Percentiles rank a stretch among this genome's conserved stretches.
Evolutionary conservation across 2,329 filamentous ascomycete species (phyloP).

Genomic region (Pseudogymnoascus sp.): DNA sequence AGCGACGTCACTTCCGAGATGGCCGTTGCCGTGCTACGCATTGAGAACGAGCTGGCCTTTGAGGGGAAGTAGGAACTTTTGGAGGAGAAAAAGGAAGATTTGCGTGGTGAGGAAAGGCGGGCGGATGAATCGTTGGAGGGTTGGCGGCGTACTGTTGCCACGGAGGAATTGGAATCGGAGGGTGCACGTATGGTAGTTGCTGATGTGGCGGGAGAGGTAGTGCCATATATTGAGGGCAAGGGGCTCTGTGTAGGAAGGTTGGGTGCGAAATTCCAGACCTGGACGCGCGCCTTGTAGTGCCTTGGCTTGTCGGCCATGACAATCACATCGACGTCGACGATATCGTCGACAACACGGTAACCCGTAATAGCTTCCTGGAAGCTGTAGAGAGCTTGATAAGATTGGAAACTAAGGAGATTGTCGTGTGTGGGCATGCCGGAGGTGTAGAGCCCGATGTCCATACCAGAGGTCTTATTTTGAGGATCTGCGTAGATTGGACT

Average conservation of each 20-base stretch:
- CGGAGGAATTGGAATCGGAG: not conserved
- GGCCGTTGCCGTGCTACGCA: not conserved
- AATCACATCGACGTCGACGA: conserved; percentile 6
- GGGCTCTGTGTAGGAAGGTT: not conserved
- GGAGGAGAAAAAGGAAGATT: not conserved
- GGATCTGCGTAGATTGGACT: conserved; percentile 10
- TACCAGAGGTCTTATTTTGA: not conserved
- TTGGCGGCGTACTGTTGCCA: not conserved
- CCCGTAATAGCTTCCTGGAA: conserved; percentile 10
- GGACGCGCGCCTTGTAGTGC: conserved; percentile 3
- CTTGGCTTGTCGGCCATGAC: conserved; percentile 2
- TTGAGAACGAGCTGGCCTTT: not conserved
- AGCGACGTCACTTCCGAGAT: not conserved
- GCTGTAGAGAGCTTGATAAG: not conserved
- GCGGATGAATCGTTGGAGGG: not conserved
- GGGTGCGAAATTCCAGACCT: conserved; percentile 7
- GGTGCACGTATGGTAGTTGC: not conserved
- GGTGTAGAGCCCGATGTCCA: conserved; percentile 7
- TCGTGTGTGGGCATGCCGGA: not conserved
- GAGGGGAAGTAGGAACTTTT: not conserved
- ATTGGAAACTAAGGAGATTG: conserved; percentile 8
- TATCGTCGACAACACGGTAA: conserved; percentile 1
- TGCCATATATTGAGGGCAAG: not conserved
- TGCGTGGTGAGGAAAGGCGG: not conserved
- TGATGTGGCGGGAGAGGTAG: not conserved